Evolutionary conservation across 2,329 filamentous ascomycete genomes (phyloP).

Genomic region (Byssoonygena ceratinophila): DNA sequence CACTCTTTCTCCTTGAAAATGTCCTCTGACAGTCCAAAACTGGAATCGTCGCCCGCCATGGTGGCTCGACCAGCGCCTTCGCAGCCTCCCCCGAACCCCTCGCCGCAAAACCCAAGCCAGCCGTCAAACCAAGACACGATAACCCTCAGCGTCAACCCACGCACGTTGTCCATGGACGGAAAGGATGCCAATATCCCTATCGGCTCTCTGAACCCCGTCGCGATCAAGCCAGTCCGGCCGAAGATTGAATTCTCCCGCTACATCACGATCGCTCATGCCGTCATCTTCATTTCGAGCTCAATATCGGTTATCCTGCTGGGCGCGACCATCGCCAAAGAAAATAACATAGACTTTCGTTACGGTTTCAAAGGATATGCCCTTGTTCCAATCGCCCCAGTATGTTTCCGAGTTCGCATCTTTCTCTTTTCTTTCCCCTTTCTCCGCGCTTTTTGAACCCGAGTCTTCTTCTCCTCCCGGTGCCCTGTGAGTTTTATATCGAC

Average conservation of each 20-base stretch:
- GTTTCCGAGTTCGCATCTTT: background rate
- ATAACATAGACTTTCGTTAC: too few species aligned
- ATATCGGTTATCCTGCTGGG: background rate
- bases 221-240: background rate
- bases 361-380: background rate
- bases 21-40: background rate
- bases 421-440: background rate
- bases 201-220: background rate
- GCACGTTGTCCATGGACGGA: constrained; percentile 1
- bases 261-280: background rate
- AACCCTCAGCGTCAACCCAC: constrained; percentile 6
- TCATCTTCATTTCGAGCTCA: background rate
- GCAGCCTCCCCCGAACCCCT: background rate
- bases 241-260: background rate
- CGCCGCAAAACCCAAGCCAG: background rate
- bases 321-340: background rate
- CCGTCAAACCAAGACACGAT: background rate
- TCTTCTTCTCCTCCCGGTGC: background rate
- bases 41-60: background rate
- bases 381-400: constrained; percentile 1
- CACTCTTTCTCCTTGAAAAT: too few species aligned
- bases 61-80: background rate
- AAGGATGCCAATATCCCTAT: background rate
- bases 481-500: background rate
- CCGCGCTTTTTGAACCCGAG: background rate